These are phyloP conservation scores for Cyclotella distinguenda DNA, from an alignment of 108 stramenopile species.

Conservation along the genomic window DNA sequence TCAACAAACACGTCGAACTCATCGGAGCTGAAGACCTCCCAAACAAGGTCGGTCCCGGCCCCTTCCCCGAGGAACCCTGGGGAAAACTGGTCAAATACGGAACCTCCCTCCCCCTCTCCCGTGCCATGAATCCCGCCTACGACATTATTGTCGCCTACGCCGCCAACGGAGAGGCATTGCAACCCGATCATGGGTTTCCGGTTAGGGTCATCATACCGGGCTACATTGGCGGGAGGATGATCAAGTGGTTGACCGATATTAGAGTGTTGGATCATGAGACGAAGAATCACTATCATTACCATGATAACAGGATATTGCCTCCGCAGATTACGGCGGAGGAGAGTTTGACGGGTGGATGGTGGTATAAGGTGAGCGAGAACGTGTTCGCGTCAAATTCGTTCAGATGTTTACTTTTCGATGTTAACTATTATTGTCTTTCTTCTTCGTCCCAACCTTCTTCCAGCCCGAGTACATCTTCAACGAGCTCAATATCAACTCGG, in stretches of 20 bases:
- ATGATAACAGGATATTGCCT: conserved; percentile 97
- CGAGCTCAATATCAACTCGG: conserved; percentile 98
- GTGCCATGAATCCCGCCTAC: conserved; percentile 94
- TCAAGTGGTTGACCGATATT: conserved; percentile 95
- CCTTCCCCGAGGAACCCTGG: conserved; percentile 86
- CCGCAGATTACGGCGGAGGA: conserved; percentile 93
- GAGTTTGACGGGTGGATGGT: conserved; percentile 90
- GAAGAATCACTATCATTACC: conserved; percentile 97
- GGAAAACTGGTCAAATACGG: conserved; percentile 95
- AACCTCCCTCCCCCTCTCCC: conserved; percentile 87
- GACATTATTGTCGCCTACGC: conserved; percentile 93
- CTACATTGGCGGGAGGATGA: conserved; percentile 98
- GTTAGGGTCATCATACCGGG: conserved; percentile 96
- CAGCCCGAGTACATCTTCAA: conserved; percentile 95
- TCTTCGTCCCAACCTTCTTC: not conserved
- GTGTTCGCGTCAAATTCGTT: too few relatives aligned
- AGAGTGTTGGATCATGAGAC: conserved; percentile 90
- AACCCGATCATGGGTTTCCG: conserved; percentile 97
- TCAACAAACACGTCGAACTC: conserved; percentile 86
- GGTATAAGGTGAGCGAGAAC: conserved; percentile 90
- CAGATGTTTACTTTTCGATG: not conserved
- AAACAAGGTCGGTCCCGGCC: conserved; percentile 92
- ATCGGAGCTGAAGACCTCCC: conserved; percentile 91
- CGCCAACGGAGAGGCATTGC: conserved; percentile 90
- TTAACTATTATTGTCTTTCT: not conserved